Evolutionary conservation across 2,329 filamentous ascomycete species (phyloP).

Genomic region (Aureobasidium sp.): DNA sequence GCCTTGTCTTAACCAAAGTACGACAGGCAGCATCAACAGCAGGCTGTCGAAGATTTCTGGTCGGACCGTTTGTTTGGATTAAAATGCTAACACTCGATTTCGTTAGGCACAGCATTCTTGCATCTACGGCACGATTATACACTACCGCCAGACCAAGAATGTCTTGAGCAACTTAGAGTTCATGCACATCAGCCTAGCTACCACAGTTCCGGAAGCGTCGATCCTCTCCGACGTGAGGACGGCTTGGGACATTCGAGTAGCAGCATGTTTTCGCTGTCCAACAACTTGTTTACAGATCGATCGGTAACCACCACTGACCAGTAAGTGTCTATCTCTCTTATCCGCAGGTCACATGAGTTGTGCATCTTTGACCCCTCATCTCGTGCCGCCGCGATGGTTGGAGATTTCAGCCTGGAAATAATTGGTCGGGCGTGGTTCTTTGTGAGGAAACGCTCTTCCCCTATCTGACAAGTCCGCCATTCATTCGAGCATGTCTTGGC

Average conservation of each 20-base stretch:
- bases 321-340: slow-evolving; percentile 14
- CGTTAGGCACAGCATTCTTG: slow-evolving; percentile 10
- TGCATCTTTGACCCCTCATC: slow-evolving; percentile 9
- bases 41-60: background rate
- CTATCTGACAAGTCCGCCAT: background rate
- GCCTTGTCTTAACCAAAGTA: background rate
- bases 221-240: slow-evolving; percentile 46
- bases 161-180: slow-evolving; percentile 38
- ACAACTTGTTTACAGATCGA: slow-evolving; percentile 9
- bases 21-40: background rate
- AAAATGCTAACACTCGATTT: background rate
- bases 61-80: background rate
- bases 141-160: slow-evolving; percentile 33
- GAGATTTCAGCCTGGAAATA: slow-evolving; percentile 1
- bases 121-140: slow-evolving; percentile 10
- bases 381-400: slow-evolving; percentile 5
- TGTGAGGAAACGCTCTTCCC: slow-evolving; percentile 24
- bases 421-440: slow-evolving; percentile 7
- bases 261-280: slow-evolving; percentile 37
- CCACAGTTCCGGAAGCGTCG: slow-evolving; percentile 36
- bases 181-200: slow-evolving; percentile 41
- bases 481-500: slow-evolving; percentile 1
- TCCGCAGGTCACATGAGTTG: slow-evolving; percentile 8
- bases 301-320: slow-evolving; percentile 37
- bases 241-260: slow-evolving; percentile 40